Conservation (phyloP, 495 filamentous ascomycete genomes). For the Podospora pseudocomata region DNA sequence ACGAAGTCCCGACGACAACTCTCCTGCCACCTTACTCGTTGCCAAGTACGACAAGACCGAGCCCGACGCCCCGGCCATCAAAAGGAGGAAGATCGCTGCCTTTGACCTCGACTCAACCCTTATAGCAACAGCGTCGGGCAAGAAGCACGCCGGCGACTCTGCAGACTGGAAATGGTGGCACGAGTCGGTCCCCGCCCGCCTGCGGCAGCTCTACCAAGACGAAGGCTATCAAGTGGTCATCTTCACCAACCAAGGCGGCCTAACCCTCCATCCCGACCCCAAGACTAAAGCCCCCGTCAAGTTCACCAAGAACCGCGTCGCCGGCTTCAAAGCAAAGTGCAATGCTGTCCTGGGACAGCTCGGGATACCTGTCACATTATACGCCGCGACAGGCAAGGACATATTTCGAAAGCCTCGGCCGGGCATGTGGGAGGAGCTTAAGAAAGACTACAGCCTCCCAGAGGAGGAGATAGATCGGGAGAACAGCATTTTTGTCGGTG, state of each 20-base stretch:
- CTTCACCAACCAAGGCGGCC: conserved; percentile 81
- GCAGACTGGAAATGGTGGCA: conserved; percentile 98
- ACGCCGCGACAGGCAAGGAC: conserved; percentile 80
- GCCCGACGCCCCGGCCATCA: conserved; percentile 19
- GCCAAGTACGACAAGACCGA: conserved; percentile 55
- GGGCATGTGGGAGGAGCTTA: conserved; percentile 86
- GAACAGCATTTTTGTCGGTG: conserved; percentile 80
- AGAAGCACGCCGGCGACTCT: conserved; percentile 64
- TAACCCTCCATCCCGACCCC: conserved; percentile 65
- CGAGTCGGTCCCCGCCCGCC: conserved; percentile 56
- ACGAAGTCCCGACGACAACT: conserved; percentile 45
- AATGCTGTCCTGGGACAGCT: conserved; percentile 64
- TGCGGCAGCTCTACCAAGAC: conserved; percentile 59
- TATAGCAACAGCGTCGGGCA: conserved; percentile 74
- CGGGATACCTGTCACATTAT: conserved; percentile 72
- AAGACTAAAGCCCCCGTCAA: conserved; percentile 60
- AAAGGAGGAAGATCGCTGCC: conserved; percentile 66
- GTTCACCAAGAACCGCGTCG: conserved; percentile 56
- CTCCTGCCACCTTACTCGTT: conserved; percentile 61
- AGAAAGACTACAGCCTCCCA: conserved; percentile 67
- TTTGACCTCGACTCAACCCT: conserved; percentile 95
- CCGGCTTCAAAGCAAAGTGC: conserved; percentile 76
- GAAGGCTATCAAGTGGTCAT: conserved; percentile 77
- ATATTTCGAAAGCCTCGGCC: conserved; percentile 78
- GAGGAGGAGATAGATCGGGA: conserved; percentile 60